Base-by-base conservation (phyloP, 2,329 filamentous ascomycete species). In the Microascus cirrosus region DNA sequence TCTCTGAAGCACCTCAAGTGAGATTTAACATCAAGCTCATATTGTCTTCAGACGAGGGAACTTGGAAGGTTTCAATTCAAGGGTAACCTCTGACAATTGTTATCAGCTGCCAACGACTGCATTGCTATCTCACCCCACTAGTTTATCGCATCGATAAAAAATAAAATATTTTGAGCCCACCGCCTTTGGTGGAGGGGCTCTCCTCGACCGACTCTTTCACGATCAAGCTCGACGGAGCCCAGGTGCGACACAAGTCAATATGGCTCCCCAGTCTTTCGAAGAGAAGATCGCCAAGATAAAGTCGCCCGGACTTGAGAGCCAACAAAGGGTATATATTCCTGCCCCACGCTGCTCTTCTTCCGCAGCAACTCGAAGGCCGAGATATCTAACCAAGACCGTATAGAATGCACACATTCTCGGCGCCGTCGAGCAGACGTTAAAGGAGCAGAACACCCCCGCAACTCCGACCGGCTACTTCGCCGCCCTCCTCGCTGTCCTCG, bases 241-340 rank as follows among this genome's bases (percentile, higher is more conserved):
- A 48, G 42, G 42, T 24, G 42, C 55, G 50, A 48, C 39, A 32
- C 55, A 35, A 35, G 28, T 11, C 65, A 63, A 70, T 55, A 82
- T 81, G 79, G 72, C 74, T 65, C 74, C 74, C 63, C 68, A 74
- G 65, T 75, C 78, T 63, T 68, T 97, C 68, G 85, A 88, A 71
- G 93, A 96, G 78, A 95, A 91, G 79, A 84, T 99, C 71, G 89
- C 93, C 77, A 96, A 95, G 82, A 96, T 97, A 73, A 89, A 94
- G 74, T 94, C 89, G 69, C 94, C 94, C 59, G 96, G 95, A 74
- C 84, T 96, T 67, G 90, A 97, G 73, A 96, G 89, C 71, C 92
- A 96, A 75, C 85, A 95, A 72, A 90, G 92, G 82, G 91, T 94
- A 57, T 20, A n/a, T 18, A 52, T 7, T 28, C 24, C 35, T 11